phyloP scores from a whole-genome alignment of 2,329 filamentous ascomycete species.

The Westerdykella ornata region DNA sequence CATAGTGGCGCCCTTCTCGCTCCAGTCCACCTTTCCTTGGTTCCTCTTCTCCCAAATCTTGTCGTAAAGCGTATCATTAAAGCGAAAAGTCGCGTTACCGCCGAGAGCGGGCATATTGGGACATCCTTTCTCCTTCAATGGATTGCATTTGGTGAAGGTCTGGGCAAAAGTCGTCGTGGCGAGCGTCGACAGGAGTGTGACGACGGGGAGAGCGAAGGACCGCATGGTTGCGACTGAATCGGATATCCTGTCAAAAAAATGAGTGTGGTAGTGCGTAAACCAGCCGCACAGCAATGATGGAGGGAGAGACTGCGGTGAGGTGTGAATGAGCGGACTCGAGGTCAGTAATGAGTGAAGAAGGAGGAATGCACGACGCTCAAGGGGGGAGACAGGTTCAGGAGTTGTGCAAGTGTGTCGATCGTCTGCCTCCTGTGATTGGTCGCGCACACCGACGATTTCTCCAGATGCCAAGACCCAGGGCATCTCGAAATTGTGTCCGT shows the following conservation, averaged over 20 bases:
- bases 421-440: no score
- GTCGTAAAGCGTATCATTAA: constrained; percentile 46
- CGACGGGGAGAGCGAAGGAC: constrained; percentile 30
- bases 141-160: constrained; percentile 71
- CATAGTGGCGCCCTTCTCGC: constrained; percentile 61
- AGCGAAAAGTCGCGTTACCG: constrained; percentile 47
- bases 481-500: no score
- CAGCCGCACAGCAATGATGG: constrained; percentile 27
- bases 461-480: no score
- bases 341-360: constrained; percentile 13
- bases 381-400: constrained; percentile 13
- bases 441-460: no score
- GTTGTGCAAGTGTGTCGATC: constrained; percentile 5
- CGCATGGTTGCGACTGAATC: constrained; percentile 20
- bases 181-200: constrained; percentile 33
- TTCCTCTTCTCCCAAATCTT: constrained; percentile 59
- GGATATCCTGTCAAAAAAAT: constrained; percentile 11
- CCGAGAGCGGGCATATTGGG: constrained; percentile 65
- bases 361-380: constrained; percentile 1
- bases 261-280: constrained; percentile 32
- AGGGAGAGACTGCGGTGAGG: constrained; percentile 20
- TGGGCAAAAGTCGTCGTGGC: constrained; percentile 56
- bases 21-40: constrained; percentile 59
- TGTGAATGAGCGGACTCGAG: constrained; percentile 24
- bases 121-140: constrained; percentile 60